Percentiles rank a stretch among this genome's conserved stretches.
Conservation (phyloP, 2,329 filamentous ascomycete genomes). For the Penicillium freii region DNA sequence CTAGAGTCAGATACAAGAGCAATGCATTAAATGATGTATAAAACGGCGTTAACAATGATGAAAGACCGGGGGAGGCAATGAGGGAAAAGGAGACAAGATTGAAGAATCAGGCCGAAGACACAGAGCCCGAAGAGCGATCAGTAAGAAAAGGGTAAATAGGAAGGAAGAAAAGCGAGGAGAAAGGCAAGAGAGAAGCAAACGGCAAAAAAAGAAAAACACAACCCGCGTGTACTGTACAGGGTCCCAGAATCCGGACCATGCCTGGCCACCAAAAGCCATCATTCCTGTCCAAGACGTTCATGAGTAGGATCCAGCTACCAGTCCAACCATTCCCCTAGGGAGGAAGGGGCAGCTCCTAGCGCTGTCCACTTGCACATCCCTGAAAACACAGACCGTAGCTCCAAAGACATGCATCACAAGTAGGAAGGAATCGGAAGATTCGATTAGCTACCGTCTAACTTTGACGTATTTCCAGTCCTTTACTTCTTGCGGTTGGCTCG, state of each 20-base stretch:
- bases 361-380: conserved; percentile 11
- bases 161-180: conserved; percentile 12
- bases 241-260: conserved; percentile 12
- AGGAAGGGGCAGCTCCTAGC: conserved; percentile 6
- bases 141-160: conserved; percentile 8
- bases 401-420: conserved; percentile 34
- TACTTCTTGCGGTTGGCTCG: conserved; percentile 54
- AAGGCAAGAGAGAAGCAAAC: conserved; percentile 13
- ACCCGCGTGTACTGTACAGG: conserved; percentile 25
- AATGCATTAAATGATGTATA: conserved; percentile 27
- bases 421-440: conserved; percentile 14
- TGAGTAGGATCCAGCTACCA: conserved; percentile 19
- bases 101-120: conserved; percentile 8
- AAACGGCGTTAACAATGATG: conserved; percentile 12
- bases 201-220: conserved; percentile 17
- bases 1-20: conserved; percentile 1
- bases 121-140: conserved; percentile 1
- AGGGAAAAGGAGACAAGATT: conserved; percentile 4
- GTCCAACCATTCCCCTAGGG: conserved; percentile 15
- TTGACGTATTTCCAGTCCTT: background rate
- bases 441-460: background rate
- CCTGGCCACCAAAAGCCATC: conserved; percentile 9
- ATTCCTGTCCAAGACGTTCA: conserved; percentile 19
- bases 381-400: conserved; percentile 29
- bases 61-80: conserved; percentile 8